Conservation (phyloP, 192 early-diverging fungal species). For the Gonapodya sp. region DNA sequence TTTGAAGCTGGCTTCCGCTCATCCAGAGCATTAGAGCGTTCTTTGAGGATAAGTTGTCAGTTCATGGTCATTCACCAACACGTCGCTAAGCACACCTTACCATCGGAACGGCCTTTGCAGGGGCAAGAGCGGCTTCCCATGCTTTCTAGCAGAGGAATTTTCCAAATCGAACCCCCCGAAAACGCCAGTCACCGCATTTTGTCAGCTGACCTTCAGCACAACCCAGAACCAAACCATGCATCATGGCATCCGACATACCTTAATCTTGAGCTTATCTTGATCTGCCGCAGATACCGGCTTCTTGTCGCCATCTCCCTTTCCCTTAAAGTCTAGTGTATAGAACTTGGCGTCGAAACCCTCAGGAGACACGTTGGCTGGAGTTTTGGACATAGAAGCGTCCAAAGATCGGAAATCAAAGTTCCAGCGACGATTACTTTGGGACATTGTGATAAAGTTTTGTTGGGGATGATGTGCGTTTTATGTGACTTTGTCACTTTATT, state of each 20-base stretch:
- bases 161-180: too few relatives aligned
- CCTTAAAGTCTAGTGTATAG: neutral
- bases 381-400: neutral
- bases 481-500: neutral
- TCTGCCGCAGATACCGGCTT: neutral
- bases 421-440: neutral
- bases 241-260: neutral
- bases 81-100: conserved; percentile 13
- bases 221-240: too few relatives aligned
- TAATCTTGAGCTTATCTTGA: neutral
- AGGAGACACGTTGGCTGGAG: neutral
- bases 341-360: neutral
- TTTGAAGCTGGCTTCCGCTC: conserved; percentile 92
- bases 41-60: conserved; percentile 5
- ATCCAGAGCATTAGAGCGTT: conserved; percentile 97
- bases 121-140: conserved; percentile 86
- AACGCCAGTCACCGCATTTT: too few relatives aligned
- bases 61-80: conserved; percentile 7
- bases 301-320: neutral
- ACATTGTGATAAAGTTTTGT: neutral
- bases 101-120: conserved; percentile 92
- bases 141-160: conserved; percentile 76
- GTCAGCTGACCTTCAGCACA: too few relatives aligned
- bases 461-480: neutral
- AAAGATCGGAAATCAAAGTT: neutral